phyloP scores from a whole-genome alignment of 257 asterid species.

The Asclepias syriaca region DNA sequence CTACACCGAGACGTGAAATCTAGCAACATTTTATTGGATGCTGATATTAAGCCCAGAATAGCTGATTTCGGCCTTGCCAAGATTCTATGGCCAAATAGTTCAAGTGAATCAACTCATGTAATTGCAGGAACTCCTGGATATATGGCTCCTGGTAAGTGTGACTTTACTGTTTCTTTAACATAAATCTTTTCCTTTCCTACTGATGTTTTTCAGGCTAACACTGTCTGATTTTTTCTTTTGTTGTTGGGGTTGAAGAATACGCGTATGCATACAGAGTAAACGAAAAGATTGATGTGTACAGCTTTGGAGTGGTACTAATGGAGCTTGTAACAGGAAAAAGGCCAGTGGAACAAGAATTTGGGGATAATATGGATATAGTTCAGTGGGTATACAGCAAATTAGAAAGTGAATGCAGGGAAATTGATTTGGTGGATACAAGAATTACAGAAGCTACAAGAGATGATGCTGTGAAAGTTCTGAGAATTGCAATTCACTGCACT shows the following conservation, averaged over 20 bases:
- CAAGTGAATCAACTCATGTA: conserved; percentile 22
- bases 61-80: conserved; percentile 49
- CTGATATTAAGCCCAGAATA: conserved; percentile 34
- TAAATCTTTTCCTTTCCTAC: not conserved
- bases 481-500: conserved; percentile 39
- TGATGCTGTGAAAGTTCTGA: conserved; percentile 35
- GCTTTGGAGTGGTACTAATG: conserved; percentile 41
- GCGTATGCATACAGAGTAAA: conserved; percentile 32
- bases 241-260: conserved; percentile 28
- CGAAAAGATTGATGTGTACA: conserved; percentile 42
- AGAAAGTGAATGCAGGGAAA: conserved; percentile 17
- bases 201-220: not conserved
- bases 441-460: conserved; percentile 23
- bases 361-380: conserved; percentile 36
- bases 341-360: conserved; percentile 32
- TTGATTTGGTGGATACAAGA: conserved; percentile 27
- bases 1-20: conserved; percentile 46
- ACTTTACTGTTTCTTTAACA: not conserved
- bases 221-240: not conserved
- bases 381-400: conserved; percentile 33
- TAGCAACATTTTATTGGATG: conserved; percentile 45
- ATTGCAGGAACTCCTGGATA: conserved; percentile 45
- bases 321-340: conserved; percentile 39
- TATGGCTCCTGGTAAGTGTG: conserved; percentile 40
- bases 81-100: conserved; percentile 24